Evolutionary conservation across 352 stramenopile species (phyloP), one percentile per base, ranked within the genome.

Genomic region (Phytopythium aichiense): DNA sequence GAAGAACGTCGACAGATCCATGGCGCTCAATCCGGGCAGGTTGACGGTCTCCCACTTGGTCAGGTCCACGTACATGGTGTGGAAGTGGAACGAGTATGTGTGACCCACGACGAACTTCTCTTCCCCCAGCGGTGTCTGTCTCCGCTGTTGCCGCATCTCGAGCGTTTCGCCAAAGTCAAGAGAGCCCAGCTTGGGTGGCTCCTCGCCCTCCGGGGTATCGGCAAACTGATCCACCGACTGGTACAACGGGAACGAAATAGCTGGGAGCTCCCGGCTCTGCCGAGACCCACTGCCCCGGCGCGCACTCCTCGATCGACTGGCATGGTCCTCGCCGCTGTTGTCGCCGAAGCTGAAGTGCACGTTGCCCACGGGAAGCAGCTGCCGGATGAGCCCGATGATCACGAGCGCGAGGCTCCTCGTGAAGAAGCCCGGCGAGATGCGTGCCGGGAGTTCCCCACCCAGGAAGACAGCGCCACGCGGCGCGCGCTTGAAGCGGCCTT

Each of bases 31-130:
- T 1, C 81, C 79, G 0, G 87, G 87, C 6, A 95, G 63, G 56
- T 95, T 95, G 12, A 84, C 73, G 2, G 87, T 93, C 61, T 89
- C 79, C 87, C 87, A 95, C 33, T 74, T 71, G 11, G 76, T 79
- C 61, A 95, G 66, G 59, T 95, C 80, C 48, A 93, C 84, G 63
- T 94, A 94, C 84, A 94, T 94, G 1, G 84, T 95, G 69, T 95
- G 84, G 62, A 95, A 95, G 42, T 95, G 79, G 69, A 95, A 95
- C 56, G 87, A 92, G 64, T 95, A 95, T 35, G 81, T 95, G 7
- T 69, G 58, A n/a, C 76, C 83, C 8, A 92, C 73, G 9, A 71
- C 53, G 51, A 81, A 92, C 2, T 50, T 52, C 52, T 92, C 79
- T 1, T 37, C 61, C 1, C 81, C 83, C 0, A 92, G 59, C 4